Evolutionary conservation across 352 stramenopile genomes (phyloP), one percentile per base, ranked within the genome.

Genomic region (Aphanomyces astaci): DNA sequence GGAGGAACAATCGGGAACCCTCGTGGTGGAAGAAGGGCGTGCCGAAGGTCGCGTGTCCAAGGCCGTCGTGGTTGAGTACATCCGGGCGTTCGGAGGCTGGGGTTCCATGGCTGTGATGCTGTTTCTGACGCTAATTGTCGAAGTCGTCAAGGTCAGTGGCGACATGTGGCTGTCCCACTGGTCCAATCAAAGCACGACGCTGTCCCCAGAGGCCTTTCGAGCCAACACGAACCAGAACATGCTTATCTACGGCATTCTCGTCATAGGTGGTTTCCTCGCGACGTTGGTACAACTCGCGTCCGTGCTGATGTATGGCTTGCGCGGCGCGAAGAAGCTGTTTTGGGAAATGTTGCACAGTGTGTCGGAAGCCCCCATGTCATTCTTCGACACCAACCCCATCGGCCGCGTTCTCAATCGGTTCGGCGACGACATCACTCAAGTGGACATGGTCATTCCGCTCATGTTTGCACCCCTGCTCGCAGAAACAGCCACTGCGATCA

Each of bases 391-490:
- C 5, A 94, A 81, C 3, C 88, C 89, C 0, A 73, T 94, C 4
- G 90, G 85, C 2, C 78, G 82, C 3, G 80, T 96, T 33, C 71
- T 94, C 24, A 90, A 88, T 48, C 79, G 89, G 0, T 92, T 96
- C 66, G 86, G 77, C 28, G 76, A 77, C 10, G 76, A 82, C 46
- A n/a, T 81, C 22, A 55, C 73, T 5, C 64, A 59, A 3, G 76
- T 98, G 55, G 94, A 98, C 82, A 78, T 96, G 3, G 82, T 95
- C 22, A 64, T 95, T 27, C 82, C 84, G 52, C 78, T 88, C 53
- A 74, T 78, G 19, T 75, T 80, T 66, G 80, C 71, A n/a, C 72
- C 71, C n/a, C 82, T 85, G 33, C 70, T 98, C 17, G 79, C 78
- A 13, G 87, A 89, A 24, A 77, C 84, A 3, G 79, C 94, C 24